Conservation (phyloP, 2,329 filamentous ascomycete species). For the Mollisia scopiformis region DNA sequence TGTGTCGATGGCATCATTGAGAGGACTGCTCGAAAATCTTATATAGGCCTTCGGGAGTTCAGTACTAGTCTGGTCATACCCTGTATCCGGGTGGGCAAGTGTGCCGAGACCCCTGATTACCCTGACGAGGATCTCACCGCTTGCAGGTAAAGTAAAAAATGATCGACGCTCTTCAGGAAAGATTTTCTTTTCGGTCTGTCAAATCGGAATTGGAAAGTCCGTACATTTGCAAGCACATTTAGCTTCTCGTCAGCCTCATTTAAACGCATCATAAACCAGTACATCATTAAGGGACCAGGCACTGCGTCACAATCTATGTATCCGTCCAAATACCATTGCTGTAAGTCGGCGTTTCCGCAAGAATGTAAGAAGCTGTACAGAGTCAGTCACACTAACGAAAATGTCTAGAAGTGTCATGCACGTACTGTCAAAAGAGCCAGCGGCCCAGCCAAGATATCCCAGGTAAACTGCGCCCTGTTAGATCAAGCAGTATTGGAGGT, state of each 20-base stretch:
- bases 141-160: too few relatives aligned
- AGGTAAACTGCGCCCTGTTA: slow-evolving; percentile 31
- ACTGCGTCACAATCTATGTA: slow-evolving; percentile 4
- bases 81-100: too few relatives aligned
- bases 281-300: not conserved
- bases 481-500: too few relatives aligned
- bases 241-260: not conserved
- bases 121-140: too few relatives aligned
- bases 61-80: too few relatives aligned
- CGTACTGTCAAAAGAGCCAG: slow-evolving; percentile 34
- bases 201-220: too few relatives aligned
- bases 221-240: not conserved
- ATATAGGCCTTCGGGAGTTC: too few relatives aligned
- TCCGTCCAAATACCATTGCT: slow-evolving; percentile 1
- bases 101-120: too few relatives aligned
- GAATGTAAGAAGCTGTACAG: not conserved
- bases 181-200: too few relatives aligned
- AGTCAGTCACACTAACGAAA: not conserved
- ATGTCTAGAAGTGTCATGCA: not conserved
- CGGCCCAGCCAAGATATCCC: slow-evolving; percentile 42
- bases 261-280: not conserved
- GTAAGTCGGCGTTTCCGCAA: not conserved
- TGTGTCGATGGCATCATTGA: too few relatives aligned
- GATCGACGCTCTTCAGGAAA: too few relatives aligned
- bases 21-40: too few relatives aligned